These are phyloP conservation scores for Apostasia ramifera DNA, from an alignment of 106 monocot genomes.

Conservation along the genomic window DNA sequence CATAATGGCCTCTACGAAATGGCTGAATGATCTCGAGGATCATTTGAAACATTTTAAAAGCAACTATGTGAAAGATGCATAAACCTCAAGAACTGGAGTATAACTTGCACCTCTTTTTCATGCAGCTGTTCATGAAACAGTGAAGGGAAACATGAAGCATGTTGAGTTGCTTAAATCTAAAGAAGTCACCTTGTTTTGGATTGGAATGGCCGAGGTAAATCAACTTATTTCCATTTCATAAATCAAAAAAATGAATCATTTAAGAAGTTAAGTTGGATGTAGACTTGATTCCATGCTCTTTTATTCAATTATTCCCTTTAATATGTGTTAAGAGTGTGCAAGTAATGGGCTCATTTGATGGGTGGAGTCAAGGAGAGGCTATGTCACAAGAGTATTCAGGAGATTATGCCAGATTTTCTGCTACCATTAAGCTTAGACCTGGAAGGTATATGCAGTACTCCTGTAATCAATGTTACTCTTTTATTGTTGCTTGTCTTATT, in stretches of 20 bases:
- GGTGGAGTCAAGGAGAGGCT: slow-evolving; percentile 75
- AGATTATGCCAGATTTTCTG: slow-evolving; percentile 46
- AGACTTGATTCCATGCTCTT: background rate
- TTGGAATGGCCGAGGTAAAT: slow-evolving; percentile 86
- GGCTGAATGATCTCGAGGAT: too few relatives aligned
- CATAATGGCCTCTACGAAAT: too few relatives aligned
- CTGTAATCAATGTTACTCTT: background rate
- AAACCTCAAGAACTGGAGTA: too few relatives aligned
- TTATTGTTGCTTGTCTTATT: background rate
- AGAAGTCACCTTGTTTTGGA: slow-evolving; percentile 38
- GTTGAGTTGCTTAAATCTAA: slow-evolving; percentile 26
- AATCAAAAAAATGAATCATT: background rate
- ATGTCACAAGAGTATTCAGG: slow-evolving; percentile 73
- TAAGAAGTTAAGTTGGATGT: background rate
- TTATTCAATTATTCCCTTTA: background rate
- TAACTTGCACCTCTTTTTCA: background rate
- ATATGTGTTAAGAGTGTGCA: slow-evolving; percentile 45
- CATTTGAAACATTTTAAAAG: too few relatives aligned
- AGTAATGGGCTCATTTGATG: slow-evolving; percentile 93
- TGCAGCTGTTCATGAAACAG: slow-evolving; percentile 39
- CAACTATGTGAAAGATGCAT: too few relatives aligned
- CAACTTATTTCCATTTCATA: background rate
- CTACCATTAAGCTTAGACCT: slow-evolving; percentile 67
- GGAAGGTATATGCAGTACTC: slow-evolving; percentile 45
- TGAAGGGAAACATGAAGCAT: slow-evolving; percentile 43